Evolutionary conservation across 2,329 filamentous ascomycete species (phyloP), one percentile per base, ranked within the genome.

Genomic region (Fusarium falciforme): DNA sequence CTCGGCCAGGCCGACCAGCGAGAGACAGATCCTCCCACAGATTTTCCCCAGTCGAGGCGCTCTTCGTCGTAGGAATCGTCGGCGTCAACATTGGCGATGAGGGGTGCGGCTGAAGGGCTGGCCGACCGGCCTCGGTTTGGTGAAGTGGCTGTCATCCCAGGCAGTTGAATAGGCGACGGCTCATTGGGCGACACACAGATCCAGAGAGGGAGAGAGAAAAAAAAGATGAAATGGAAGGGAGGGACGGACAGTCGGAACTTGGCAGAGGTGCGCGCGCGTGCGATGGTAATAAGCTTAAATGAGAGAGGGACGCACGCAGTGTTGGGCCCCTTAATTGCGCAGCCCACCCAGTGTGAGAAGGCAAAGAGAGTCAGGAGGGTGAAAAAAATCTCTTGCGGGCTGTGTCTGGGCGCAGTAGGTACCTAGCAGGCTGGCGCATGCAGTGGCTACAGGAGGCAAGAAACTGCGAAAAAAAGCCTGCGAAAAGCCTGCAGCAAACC

Each of bases 11-110:
- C 61, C n/a, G 66, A 63, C 64, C 64, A 52, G 36, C 60, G 61
- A 6, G 71, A 44, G 57, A 31, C 60, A 27, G 65, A 63, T 14
- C 36, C 27, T 54, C 47, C 47, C n/a, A 20, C 17, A 54, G 47
- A 31, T 54, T 29, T 29, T 14, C 47, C 62, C 75, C 76, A 76
- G 12, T 76, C 70, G 11, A 78, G 73, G 36, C 78, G 77, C 71
- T 79, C 78, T 27, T 78, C 72, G 49, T 79, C 78, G 67, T 70
- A 79, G n/a, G 61, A 52, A 49, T 75, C 70, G 62, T 44, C 36
- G 40, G 3, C 35, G 69, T 38, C 61, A 58, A 38, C 58, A 54
- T 36, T 55, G 31, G 61, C 61, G 20, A 29, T 12, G 44, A 58
- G 40, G 52, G 38, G n/a, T 29, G 47, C 47, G 47, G 47, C 47